Percentiles rank a stretch among this genome's conserved stretches.
phyloP scores from a whole-genome alignment of 306 rosid genomes.

The Cucumis hystrix region DNA sequence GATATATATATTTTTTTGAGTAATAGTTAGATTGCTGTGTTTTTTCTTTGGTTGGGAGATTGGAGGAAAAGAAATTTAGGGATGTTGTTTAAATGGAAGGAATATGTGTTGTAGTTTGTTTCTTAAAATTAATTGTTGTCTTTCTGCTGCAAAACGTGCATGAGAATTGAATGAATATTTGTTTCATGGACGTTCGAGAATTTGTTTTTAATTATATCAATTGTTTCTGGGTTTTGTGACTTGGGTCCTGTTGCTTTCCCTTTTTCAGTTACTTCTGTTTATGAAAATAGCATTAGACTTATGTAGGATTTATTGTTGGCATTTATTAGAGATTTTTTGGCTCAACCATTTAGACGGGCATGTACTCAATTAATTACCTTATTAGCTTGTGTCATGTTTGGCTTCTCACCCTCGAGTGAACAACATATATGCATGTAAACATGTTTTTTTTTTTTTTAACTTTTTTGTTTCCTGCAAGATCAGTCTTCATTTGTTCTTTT shows the following conservation, averaged over 20 bases:
- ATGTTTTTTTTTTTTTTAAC: background rate
- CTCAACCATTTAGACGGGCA: background rate
- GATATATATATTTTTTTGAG: too few relatives aligned
- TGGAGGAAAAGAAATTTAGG: background rate
- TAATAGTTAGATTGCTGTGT: background rate
- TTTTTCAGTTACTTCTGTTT: background rate
- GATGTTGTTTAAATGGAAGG: background rate
- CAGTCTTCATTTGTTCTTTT: background rate
- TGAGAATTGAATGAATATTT: background rate
- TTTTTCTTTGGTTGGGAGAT: background rate
- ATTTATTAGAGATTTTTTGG: background rate
- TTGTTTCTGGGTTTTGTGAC: background rate
- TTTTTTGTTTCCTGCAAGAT: background rate
- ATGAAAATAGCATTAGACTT: background rate
- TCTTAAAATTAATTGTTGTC: background rate
- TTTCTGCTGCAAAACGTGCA: background rate
- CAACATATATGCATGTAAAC: background rate
- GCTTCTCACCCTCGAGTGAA: too few relatives aligned
- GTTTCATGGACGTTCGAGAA: background rate
- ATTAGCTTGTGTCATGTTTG: too few relatives aligned
- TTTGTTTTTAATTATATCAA: background rate
- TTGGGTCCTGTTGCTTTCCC: background rate
- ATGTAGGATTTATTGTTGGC: background rate
- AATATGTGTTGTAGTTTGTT: background rate
- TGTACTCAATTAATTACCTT: too few relatives aligned